phyloP scores from a whole-genome alignment of 495 filamentous ascomycete species.

The Lophium mytilinum region DNA sequence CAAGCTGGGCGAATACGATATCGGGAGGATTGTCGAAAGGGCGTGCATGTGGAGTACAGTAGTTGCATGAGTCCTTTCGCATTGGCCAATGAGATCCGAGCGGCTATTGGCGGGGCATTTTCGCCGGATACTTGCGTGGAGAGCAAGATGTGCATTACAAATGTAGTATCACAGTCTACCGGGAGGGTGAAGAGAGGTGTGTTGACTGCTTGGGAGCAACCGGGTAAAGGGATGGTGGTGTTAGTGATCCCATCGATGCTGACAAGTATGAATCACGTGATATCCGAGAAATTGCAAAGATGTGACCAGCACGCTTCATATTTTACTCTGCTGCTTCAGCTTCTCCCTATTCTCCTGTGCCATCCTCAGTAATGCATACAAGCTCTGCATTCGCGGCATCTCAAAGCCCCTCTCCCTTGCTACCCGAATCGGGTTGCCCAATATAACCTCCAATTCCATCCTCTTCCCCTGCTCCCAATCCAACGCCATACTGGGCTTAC shows the following conservation, averaged over 20 bases:
- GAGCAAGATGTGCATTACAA: too few species aligned
- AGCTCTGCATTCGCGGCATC: conserved; percentile 44
- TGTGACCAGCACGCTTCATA: conserved; percentile 3
- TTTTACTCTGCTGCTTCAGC: conserved; percentile 23
- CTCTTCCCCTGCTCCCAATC: conserved; percentile 49
- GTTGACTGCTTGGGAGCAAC: too few species aligned
- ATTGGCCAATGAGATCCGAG: neutral
- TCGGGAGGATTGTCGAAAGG: neutral
- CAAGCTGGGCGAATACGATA: neutral
- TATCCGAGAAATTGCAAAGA: too few species aligned
- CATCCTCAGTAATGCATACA: conserved; percentile 42
- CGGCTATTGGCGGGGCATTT: neutral
- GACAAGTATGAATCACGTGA: too few species aligned
- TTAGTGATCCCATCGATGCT: too few species aligned
- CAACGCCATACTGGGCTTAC: conserved; percentile 49
- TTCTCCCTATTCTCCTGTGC: conserved; percentile 38
- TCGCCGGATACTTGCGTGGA: too few species aligned
- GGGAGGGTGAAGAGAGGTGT: too few species aligned
- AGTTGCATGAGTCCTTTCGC: neutral
- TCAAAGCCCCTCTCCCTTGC: conserved; percentile 44
- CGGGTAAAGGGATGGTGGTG: too few species aligned
- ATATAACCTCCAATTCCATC: conserved; percentile 55
- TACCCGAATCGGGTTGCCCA: conserved; percentile 50
- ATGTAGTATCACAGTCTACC: too few species aligned
- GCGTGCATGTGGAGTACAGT: neutral